These are phyloP conservation scores for Talaromyces proteolyticus DNA, from an alignment of 495 filamentous ascomycete species.

Conservation along the genomic window DNA sequence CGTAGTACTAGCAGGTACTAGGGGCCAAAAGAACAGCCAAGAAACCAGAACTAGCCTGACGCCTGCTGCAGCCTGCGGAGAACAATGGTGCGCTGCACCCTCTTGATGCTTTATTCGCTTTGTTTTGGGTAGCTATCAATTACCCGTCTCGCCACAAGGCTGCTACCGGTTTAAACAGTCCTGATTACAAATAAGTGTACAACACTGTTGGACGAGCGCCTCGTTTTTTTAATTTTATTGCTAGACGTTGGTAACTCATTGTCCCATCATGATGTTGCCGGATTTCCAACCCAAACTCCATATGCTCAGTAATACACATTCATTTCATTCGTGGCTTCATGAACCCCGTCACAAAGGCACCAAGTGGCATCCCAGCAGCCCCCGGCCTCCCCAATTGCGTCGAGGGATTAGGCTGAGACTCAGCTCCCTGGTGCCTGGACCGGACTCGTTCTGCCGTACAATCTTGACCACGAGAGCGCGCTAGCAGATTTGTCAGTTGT, in stretches of 20 bases:
- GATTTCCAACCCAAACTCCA: neutral
- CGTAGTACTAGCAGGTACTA: too few species aligned
- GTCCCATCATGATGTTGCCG: neutral
- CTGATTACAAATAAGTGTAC: neutral
- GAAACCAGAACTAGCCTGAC: neutral
- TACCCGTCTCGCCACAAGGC: neutral
- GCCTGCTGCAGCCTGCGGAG: neutral
- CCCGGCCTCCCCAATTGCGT: slow-evolving; percentile 81
- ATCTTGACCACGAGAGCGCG: slow-evolving; percentile 65
- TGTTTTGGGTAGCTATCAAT: too few species aligned
- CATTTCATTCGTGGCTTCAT: neutral
- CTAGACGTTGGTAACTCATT: neutral
- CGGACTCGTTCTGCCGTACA: slow-evolving; percentile 41
- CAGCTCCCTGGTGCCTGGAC: slow-evolving; percentile 47
- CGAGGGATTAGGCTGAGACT: slow-evolving; percentile 66
- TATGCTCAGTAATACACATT: neutral
- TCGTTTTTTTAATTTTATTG: neutral
- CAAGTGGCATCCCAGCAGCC: slow-evolving; percentile 83
- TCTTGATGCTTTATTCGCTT: neutral
- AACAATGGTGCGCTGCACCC: neutral
- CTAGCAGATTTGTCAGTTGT: slow-evolving; percentile 23
- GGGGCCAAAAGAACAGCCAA: neutral
- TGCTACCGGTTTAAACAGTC: too few species aligned
- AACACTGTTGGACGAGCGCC: too few species aligned
- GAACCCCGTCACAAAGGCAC: slow-evolving; percentile 51